phyloP scores from a whole-genome alignment of 2,329 filamentous ascomycete species.

The Cadophora gregata region DNA sequence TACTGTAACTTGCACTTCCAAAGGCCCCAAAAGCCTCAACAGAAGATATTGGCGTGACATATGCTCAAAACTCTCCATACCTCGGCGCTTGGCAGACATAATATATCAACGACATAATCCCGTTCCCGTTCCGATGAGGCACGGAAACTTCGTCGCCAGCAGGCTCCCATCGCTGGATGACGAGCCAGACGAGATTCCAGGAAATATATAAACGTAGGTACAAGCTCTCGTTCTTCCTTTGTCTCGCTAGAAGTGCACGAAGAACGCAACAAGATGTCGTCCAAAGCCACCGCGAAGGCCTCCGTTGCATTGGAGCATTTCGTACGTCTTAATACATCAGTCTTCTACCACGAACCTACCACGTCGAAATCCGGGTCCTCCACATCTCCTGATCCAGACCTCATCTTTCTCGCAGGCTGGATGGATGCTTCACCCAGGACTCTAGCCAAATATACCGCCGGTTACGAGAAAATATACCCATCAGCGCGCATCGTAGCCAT shows the following conservation, averaged over 20 bases:
- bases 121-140: slow-evolving; percentile 13
- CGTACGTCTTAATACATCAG: slow-evolving; percentile 45
- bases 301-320: slow-evolving; percentile 41
- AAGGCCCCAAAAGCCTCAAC: background rate
- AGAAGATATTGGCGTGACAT: background rate
- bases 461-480: slow-evolving; percentile 52
- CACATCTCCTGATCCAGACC: slow-evolving; percentile 44
- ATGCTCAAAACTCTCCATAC: background rate
- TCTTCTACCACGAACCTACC: slow-evolving; percentile 48
- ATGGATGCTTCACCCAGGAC: slow-evolving; percentile 52
- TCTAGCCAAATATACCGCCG: slow-evolving; percentile 53
- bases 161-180: background rate
- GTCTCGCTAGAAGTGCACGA: background rate
- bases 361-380: slow-evolving; percentile 21
- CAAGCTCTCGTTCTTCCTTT: background rate
- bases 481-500: slow-evolving; percentile 55
- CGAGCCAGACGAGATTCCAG: background rate
- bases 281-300: background rate
- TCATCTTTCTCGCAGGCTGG: slow-evolving; percentile 54
- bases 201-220: slow-evolving; percentile 11
- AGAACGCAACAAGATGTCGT: background rate
- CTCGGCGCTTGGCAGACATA: slow-evolving; percentile 9
- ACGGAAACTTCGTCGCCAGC: background rate
- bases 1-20: background rate
- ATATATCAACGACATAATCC: slow-evolving; percentile 1